Base-by-base conservation (phyloP, 306 rosid species). In the Rubus idaeus region DNA sequence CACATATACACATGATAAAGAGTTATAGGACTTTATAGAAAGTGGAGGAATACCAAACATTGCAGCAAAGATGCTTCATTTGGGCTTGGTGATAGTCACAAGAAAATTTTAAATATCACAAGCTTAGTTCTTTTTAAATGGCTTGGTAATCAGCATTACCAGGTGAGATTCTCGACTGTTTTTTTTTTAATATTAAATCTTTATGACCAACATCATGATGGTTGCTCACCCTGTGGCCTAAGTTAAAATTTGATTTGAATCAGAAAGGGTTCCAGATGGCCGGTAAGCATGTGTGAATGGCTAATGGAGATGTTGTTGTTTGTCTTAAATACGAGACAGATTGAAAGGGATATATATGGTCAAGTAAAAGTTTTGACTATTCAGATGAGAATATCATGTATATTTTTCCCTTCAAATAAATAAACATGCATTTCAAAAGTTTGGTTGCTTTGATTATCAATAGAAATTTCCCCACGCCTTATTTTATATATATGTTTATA, bases 1-100 rank as follows among this genome's bases (percentile, higher is more conserved):
- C 82, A 81, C 89, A 77, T 81, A 68, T 75, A 81, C 86, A 87
- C 90, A 79, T 84, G 82, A 83, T 35, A 62, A 62, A 62, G 68
- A 62, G 44, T 62, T 35, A 18, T 41, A 55, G 42, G 62, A 66
- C 68, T 78, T 78, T 69, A 26, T 42, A 26, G 75, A 82, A 74
- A 68, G 75, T 53, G 69, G 75, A 77, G 78, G 78, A 66, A 69
- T 60, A 69, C 84, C 74, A 68, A 81, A 75, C 71, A 74, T 74
- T 51, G 47, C 78, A 71, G 78, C 76, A 83, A 75, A 81, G 82
- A 76, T 79, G 82, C 83, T 81, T 70, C 77, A 77, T 61, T 58
- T 69, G 70, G 57, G 16, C 81, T 62, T 73, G 79, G 62, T 26
- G 83, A 71, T 67, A 76, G 51, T 77, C 73, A 80, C 49, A 53